phyloP scores from a whole-genome alignment of 139 green algal species.

The Coelastrella sp. region DNA sequence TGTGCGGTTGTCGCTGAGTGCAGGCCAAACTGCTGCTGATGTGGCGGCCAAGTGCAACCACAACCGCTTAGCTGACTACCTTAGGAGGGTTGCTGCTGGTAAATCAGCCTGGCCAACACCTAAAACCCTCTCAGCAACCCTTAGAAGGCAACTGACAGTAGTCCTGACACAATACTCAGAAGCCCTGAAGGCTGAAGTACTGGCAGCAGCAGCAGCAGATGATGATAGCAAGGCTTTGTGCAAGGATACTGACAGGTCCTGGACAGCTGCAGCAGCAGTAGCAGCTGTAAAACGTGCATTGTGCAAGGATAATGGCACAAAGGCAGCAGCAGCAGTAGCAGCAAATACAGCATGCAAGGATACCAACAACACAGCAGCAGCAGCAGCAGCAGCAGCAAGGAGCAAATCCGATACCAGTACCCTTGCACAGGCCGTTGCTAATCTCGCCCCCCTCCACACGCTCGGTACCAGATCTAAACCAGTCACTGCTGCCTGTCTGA shows the following conservation, averaged over 20 bases:
- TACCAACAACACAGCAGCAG: neutral
- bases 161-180: neutral
- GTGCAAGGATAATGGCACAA: too few species aligned
- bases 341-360: neutral
- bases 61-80: neutral
- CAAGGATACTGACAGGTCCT: too few species aligned
- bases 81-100: neutral
- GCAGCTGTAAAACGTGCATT: too few species aligned
- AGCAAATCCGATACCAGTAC: neutral
- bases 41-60: neutral
- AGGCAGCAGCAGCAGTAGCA: neutral
- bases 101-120: neutral
- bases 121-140: neutral
- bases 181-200: neutral
- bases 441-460: neutral
- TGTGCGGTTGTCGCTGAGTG: neutral
- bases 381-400: neutral
- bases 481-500: neutral
- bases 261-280: too few species aligned
- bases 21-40: conserved; percentile 18
- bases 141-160: neutral
- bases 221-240: neutral
- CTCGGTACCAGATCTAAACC: neutral
- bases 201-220: neutral
- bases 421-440: neutral